Evolutionary conservation across 2,329 filamentous ascomycete genomes (phyloP), one percentile per base, ranked within the genome.

Genomic region (Fusarium sp.): DNA sequence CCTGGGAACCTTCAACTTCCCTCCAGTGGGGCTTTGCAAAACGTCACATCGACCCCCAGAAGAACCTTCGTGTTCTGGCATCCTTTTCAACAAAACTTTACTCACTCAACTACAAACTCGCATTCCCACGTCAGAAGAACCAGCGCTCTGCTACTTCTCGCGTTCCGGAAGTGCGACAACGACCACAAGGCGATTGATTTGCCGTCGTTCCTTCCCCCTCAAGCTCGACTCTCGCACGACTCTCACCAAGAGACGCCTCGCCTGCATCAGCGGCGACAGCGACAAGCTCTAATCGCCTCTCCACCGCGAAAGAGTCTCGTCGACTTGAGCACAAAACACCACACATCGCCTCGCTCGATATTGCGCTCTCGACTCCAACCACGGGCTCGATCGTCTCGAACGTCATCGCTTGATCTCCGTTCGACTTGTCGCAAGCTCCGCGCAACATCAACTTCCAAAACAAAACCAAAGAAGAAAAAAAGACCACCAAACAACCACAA

Each of bases 21-120:
- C 49, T 33, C 14, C 58, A 54, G 72, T 74, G 72, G 72, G 72
- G 70, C 72, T 64, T 40, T 25, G 56, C 60, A 74, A 72, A 66
- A 74, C 72, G 72, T 74, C 72, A 74, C 70, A 67, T 53, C 65
- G 18, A 57, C 31, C 56, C 50, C 46, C 56, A 29, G 50, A 67
- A 69, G 62, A 68, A 70, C 56, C 65, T 68, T 65, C 70, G 69
- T 68, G 61, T 64, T 58, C 61, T 54, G 46, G 29, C 63, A 62
- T 53, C 38, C 44, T 62, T 58, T 65, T 34, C 33, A 42, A 36
- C 33, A 23, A 36, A 25, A 50, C 34, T 58, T 11, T 33, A 18
- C 38, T 54, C 49, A 10, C 33, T 56, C 57, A 50, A 34, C 29
- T 31, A 61, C 55, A 34, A 60, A 44, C 53, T 56, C 25, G 16